Conservation (phyloP, 345 rosid genomes). For the Nephelium lappaceum region DNA sequence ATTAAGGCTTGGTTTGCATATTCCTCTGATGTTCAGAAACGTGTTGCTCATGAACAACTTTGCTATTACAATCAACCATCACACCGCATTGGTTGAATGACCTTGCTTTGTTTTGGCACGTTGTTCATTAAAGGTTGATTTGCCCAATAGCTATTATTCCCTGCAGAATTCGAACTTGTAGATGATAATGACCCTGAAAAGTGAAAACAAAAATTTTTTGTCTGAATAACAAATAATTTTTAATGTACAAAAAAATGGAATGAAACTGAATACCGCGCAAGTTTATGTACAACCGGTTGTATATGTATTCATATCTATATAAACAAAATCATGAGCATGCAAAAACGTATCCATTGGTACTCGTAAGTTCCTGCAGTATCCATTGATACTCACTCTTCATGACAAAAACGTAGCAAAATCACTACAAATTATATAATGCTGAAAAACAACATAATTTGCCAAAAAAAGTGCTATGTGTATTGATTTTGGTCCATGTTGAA, state of each 20-base stretch:
- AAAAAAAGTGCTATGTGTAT: neutral
- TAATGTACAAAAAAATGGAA: neutral
- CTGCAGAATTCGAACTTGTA: conserved; percentile 2
- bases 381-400: neutral
- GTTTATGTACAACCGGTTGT: too few species aligned
- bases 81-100: conserved; percentile 20
- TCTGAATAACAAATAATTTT: conserved; percentile 1
- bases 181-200: conserved; percentile 15
- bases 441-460: too few species aligned
- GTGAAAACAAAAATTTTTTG: neutral
- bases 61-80: conserved; percentile 29
- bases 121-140: conserved; percentile 23
- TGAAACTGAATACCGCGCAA: neutral
- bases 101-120: conserved; percentile 9
- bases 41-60: conserved; percentile 31
- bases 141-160: conserved; percentile 11
- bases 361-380: too few species aligned
- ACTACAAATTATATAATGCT: too few species aligned
- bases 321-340: neutral
- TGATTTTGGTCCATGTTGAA: neutral
- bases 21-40: conserved; percentile 28
- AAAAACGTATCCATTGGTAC: neutral
- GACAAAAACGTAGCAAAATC: neutral
- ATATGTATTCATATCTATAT: neutral
- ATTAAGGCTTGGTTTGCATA: conserved; percentile 16